These are phyloP conservation scores for Ambrosia hybrid DNA, from an alignment of 140 eudicot genomes.

Conservation along the genomic window DNA sequence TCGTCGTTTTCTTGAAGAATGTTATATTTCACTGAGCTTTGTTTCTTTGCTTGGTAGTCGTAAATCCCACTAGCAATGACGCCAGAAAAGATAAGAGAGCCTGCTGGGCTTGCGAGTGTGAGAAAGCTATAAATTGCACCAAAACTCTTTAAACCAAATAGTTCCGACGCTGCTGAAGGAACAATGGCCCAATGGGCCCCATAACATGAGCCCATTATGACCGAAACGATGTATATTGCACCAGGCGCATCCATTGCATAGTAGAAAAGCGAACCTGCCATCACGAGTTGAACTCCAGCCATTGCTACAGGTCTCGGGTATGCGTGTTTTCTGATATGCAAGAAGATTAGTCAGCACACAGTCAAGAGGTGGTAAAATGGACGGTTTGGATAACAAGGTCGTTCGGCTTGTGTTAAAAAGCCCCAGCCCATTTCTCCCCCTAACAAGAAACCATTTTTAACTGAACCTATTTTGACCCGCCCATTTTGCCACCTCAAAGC, in stretches of 20 bases:
- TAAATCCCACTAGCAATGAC: constrained; percentile 73
- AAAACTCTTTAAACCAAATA: constrained; percentile 67
- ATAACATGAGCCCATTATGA: constrained; percentile 57
- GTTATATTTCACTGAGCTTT: background rate
- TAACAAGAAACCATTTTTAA: no score
- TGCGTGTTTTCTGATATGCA: constrained; percentile 46
- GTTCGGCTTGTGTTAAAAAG: no score
- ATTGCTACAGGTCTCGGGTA: constrained; percentile 76
- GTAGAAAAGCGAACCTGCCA: constrained; percentile 55
- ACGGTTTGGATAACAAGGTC: background rate
- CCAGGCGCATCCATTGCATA: constrained; percentile 45
- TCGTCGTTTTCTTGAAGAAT: constrained; percentile 24
- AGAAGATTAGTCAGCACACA: background rate
- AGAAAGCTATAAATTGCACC: constrained; percentile 61
- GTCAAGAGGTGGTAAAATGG: background rate
- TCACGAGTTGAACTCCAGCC: constrained; percentile 57
- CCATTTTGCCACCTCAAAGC: no score
- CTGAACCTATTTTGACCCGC: no score
- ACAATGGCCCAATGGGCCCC: constrained; percentile 85
- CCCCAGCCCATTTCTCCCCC: no score
- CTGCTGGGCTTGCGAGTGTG: constrained; percentile 56
- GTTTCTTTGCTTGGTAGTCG: constrained; percentile 62
- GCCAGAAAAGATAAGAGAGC: constrained; percentile 63
- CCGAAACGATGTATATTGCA: constrained; percentile 34
- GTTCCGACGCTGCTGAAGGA: constrained; percentile 69